phyloP scores from a whole-genome alignment of 1,284 basidiomycete species.

The Ganoderma boninense region DNA sequence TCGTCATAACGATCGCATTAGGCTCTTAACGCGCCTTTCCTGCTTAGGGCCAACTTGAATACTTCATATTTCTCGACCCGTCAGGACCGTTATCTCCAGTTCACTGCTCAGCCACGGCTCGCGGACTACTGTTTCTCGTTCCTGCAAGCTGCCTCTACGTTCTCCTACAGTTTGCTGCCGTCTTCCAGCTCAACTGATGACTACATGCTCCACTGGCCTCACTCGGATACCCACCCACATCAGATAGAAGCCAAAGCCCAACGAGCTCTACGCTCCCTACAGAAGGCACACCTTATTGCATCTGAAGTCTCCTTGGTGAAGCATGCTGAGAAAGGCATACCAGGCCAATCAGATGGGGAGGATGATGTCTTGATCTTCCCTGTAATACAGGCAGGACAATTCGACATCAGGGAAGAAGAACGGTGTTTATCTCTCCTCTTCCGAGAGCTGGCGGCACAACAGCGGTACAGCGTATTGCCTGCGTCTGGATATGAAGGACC shows the following conservation, averaged over 20 bases:
- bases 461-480: slow-evolving; percentile 9
- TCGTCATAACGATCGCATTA: slow-evolving; percentile 1
- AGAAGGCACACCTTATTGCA: slow-evolving; percentile 48
- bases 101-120: slow-evolving; percentile 68
- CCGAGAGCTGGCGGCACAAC: slow-evolving; percentile 43
- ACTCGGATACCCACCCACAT: slow-evolving; percentile 64
- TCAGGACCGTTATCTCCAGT: slow-evolving; percentile 92
- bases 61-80: slow-evolving; percentile 95
- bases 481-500: slow-evolving; percentile 44
- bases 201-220: slow-evolving; percentile 64
- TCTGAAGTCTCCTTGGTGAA: slow-evolving; percentile 25
- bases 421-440: slow-evolving; percentile 67
- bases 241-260: slow-evolving; percentile 63
- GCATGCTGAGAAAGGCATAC: slow-evolving; percentile 2
- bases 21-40: slow-evolving; percentile 11
- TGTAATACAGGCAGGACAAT: slow-evolving; percentile 86
- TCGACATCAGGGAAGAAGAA: slow-evolving; percentile 87
- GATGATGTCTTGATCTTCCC: slow-evolving; percentile 76
- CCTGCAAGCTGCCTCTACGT: slow-evolving; percentile 71
- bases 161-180: slow-evolving; percentile 76
- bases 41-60: slow-evolving; percentile 90
- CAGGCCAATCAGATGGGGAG: slow-evolving; percentile 23
- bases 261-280: slow-evolving; percentile 57
- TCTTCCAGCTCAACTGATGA: slow-evolving; percentile 38
- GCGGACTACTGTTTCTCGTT: slow-evolving; percentile 89